Evolutionary conservation across 352 stramenopile genomes (phyloP).

Genomic region (Peronospora farinosa): DNA sequence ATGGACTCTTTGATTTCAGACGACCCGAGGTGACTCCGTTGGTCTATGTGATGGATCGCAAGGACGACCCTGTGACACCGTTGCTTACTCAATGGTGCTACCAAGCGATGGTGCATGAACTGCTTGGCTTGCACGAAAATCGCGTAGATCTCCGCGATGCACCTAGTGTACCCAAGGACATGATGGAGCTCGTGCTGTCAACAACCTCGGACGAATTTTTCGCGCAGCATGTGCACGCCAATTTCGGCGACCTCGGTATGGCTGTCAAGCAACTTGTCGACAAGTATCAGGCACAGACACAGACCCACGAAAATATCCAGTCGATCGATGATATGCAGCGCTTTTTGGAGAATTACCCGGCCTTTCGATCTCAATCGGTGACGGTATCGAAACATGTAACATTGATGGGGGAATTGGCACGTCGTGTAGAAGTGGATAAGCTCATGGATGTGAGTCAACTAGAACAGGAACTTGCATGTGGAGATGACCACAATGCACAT

Average conservation of each 20-base stretch:
- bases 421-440: conserved; percentile 93
- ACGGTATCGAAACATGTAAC: conserved; percentile 99
- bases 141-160: conserved; percentile 92
- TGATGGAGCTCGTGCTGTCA: conserved; percentile 96
- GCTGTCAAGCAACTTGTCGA: conserved; percentile 95
- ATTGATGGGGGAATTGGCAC: conserved; percentile 95
- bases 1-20: conserved; percentile 97
- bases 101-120: conserved; percentile 99
- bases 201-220: conserved; percentile 96
- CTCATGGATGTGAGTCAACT: conserved; percentile 98
- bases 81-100: conserved; percentile 97
- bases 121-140: conserved; percentile 97
- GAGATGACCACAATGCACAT: conserved; percentile 77
- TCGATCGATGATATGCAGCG: conserved; percentile 98
- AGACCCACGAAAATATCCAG: conserved; percentile 82
- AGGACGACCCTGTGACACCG: conserved; percentile 98
- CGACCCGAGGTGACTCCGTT: conserved; percentile 74
- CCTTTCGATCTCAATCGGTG: conserved; percentile 92
- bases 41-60: conserved; percentile 94
- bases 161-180: conserved; percentile 92
- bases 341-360: conserved; percentile 97
- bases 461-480: conserved; percentile 89
- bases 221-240: conserved; percentile 92
- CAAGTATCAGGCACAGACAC: conserved; percentile 77
- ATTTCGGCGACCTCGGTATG: conserved; percentile 96